A percentile compares a stretch with the other conserved stretches of the same genome.
Evolutionary conservation across 2,329 filamentous ascomycete genomes (phyloP).

Genomic region (Bipolaris bicolor): DNA sequence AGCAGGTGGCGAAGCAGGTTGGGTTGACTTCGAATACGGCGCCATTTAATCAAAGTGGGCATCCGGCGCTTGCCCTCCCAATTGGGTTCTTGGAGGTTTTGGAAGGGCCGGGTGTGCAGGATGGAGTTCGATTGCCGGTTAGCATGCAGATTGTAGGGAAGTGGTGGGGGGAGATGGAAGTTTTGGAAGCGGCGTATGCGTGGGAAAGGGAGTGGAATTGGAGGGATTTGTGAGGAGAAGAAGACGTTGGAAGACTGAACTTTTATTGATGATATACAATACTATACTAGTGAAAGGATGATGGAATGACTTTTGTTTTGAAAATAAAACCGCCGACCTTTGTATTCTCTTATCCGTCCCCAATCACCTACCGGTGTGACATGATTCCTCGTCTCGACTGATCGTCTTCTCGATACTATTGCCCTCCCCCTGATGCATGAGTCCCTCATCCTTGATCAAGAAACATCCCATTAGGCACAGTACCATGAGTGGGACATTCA

Average conservation of each 20-base stretch:
- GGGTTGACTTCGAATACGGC: constrained; percentile 64
- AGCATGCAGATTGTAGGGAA: constrained; percentile 63
- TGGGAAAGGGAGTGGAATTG: constrained; percentile 58
- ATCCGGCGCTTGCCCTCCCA: constrained; percentile 61
- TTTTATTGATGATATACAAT: no score
- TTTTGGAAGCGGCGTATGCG: constrained; percentile 54
- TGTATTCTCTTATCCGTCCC: no score
- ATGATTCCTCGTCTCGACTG: neutral
- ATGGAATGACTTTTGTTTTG: no score
- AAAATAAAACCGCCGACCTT: no score
- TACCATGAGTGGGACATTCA: constrained; percentile 62
- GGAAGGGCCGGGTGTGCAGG: constrained; percentile 44
- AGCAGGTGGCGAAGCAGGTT: constrained; percentile 59
- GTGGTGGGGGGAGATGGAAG: constrained; percentile 58
- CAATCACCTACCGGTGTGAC: neutral
- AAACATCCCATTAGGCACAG: constrained; percentile 58
- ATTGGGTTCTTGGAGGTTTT: constrained; percentile 54
- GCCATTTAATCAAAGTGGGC: constrained; percentile 63
- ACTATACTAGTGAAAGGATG: no score
- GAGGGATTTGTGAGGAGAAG: constrained; percentile 37
- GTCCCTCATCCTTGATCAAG: constrained; percentile 57
- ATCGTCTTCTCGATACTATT: neutral
- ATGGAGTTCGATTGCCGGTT: constrained; percentile 53
- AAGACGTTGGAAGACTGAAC: no score
- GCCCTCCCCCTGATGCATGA: constrained; percentile 44